Base-by-base conservation (phyloP, 805 yeast genomes). In the Starmerella powellii region DNA sequence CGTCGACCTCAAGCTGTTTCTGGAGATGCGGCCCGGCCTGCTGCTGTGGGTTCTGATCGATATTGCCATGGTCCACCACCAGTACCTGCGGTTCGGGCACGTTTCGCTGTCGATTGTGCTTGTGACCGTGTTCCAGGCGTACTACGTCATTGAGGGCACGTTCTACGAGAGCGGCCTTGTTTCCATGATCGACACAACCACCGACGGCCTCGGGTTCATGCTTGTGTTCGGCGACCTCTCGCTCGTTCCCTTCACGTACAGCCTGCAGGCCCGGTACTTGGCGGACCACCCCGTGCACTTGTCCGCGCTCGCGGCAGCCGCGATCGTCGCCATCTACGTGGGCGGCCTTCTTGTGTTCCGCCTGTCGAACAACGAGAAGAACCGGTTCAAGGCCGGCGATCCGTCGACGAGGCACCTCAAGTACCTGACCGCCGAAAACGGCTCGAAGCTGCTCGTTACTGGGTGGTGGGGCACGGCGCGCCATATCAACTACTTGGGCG, bases 141-240 rank as follows among this genome's bases (percentile, higher is more conserved):
- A 79, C 55, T 91, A 91, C 58, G 78, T 87, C 15, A 66, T 87
- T 56, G 98, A 91, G 58, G 95, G 96, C 37, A 93, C 88, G 0
- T 65, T 84, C 51, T 85, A 86, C 60, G 97, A 91, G 60, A 83
- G 76, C 56, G 96, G 96, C 5, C 73, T 78, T 11, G 66, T 91
- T 45, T 76, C 91, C 6, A 91, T 91, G 96, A 88, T 91, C 72
- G 98, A 91, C 61, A 76, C 87, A 38, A 81, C 93, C 6, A 83
- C 95, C 10, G 98, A 91, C 63, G 98, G 98, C 0, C 85, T 91
- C 59, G 98, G 98, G 1, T 87, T 79, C 63, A 91, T 91, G 98
- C 68, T 91, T 40, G 76, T 86, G 3, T 87, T 88, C 65, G 98
- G 98, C 23, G 98, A 91, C 59, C 69, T 91, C 54, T 77, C 91